Percentiles rank a stretch among this genome's conserved stretches.
These are phyloP conservation scores for Penicillium paradoxum DNA, from an alignment of 495 filamentous ascomycete species.

Conservation along the genomic window DNA sequence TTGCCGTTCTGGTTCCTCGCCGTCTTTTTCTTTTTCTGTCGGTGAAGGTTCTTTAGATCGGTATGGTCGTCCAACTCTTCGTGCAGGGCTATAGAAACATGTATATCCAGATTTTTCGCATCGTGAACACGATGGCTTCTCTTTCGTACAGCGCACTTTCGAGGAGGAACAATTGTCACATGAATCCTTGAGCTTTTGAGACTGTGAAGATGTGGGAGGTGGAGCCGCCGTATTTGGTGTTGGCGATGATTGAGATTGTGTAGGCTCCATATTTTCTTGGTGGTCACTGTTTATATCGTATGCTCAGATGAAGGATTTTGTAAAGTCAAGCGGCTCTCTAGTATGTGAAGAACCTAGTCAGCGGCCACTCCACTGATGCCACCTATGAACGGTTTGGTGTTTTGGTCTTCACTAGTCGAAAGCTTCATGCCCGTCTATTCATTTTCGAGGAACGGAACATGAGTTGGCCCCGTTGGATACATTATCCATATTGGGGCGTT, in stretches of 20 bases:
- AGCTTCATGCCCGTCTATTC: background rate
- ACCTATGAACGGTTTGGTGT: background rate
- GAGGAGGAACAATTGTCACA: slow-evolving; percentile 36
- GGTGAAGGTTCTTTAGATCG: slow-evolving; percentile 1
- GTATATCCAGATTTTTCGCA: slow-evolving; percentile 29
- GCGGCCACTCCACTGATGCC: background rate
- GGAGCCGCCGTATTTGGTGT: background rate
- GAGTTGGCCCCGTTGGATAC: background rate
- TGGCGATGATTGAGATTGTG: background rate
- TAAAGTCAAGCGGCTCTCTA: background rate
- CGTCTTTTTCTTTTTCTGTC: background rate
- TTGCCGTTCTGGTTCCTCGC: background rate
- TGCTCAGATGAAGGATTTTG: background rate
- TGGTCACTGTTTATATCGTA: background rate
- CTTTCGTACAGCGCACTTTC: slow-evolving; percentile 38
- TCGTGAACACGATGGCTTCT: slow-evolving; percentile 32
- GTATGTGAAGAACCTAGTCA: background rate
- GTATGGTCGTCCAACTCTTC: slow-evolving; percentile 18
- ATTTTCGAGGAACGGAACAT: background rate
- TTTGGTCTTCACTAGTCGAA: background rate
- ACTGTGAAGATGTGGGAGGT: background rate
- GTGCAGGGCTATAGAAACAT: slow-evolving; percentile 39
- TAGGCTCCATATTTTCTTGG: background rate
- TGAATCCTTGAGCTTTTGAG: slow-evolving; percentile 29
- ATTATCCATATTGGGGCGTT: background rate